Evolutionary conservation across 1,284 basidiomycete species (phyloP).

Genomic region (Sporisorium iseilematis-ciliati): DNA sequence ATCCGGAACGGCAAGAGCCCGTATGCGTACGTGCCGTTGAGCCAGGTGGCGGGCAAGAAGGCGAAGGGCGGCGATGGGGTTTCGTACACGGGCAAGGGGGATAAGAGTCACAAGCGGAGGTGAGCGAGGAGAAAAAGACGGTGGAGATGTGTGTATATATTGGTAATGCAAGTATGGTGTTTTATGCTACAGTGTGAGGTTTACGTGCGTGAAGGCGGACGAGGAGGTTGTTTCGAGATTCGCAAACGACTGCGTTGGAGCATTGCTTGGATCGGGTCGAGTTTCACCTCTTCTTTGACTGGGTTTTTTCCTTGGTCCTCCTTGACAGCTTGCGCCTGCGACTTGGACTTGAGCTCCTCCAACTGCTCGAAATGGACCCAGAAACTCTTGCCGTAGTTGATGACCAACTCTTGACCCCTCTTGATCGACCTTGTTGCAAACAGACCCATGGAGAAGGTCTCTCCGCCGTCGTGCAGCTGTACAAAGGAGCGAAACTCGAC

Average conservation of each 20-base stretch:
- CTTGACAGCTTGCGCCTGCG: not conserved
- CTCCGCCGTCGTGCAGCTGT: not conserved
- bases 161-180: too few species aligned
- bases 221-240: constrained; percentile 22
- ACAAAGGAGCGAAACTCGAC: constrained; percentile 54
- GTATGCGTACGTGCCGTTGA: constrained; percentile 79
- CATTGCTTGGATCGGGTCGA: constrained; percentile 42
- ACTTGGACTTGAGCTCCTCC: not conserved
- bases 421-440: constrained; percentile 74
- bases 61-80: constrained; percentile 34
- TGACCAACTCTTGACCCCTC: constrained; percentile 86
- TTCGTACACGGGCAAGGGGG: constrained; percentile 53
- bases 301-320: not conserved
- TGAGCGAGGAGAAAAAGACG: not conserved
- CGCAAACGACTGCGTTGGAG: constrained; percentile 39
- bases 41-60: constrained; percentile 62
- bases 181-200: not conserved
- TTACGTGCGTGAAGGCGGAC: constrained; percentile 10
- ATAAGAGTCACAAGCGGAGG: constrained; percentile 47
- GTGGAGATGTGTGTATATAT: too few species aligned
- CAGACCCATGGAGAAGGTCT: constrained; percentile 44
- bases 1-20: constrained; percentile 86
- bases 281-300: not conserved
- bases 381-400: constrained; percentile 93
- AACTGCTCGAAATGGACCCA: constrained; percentile 73